Conservation (phyloP, 176 grass and related monocot genomes). For the Carex scoparia region DNA sequence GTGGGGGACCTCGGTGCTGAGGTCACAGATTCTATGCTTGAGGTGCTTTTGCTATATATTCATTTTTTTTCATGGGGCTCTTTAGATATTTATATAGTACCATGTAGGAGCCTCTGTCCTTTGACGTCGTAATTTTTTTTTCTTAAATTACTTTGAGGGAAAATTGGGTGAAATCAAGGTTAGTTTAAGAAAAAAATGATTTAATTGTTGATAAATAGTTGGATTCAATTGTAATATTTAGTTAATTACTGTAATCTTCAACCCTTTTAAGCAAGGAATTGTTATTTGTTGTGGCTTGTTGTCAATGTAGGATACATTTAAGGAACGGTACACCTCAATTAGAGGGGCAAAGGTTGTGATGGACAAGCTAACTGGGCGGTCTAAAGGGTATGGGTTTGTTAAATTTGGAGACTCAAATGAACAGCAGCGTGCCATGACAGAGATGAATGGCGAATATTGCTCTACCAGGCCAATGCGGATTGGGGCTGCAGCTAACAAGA, state of each 20-base stretch:
- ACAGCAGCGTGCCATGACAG: slow-evolving; percentile 72
- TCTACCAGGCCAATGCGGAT: slow-evolving; percentile 80
- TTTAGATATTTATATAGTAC: background rate
- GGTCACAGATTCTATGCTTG: slow-evolving; percentile 66
- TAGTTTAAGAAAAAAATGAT: background rate
- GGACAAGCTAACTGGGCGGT: slow-evolving; percentile 56
- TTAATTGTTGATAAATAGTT: background rate
- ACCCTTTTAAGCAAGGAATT: background rate
- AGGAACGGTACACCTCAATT: slow-evolving; percentile 56
- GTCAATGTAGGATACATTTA: slow-evolving; percentile 55
- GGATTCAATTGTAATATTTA: background rate
- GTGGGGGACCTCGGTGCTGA: slow-evolving; percentile 84
- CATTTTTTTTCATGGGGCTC: background rate
- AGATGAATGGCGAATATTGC: slow-evolving; percentile 75
- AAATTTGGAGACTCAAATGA: slow-evolving; percentile 70
- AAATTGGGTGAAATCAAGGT: background rate
- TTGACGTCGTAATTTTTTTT: background rate
- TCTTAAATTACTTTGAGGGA: background rate
- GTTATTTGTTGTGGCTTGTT: background rate
- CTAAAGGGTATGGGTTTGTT: slow-evolving; percentile 93
- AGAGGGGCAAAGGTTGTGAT: slow-evolving; percentile 80
- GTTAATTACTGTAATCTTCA: background rate
- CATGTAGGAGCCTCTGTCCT: background rate
- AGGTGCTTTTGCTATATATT: slow-evolving; percentile 2
- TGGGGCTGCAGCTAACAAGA: slow-evolving; percentile 74